Evolutionary conservation across 305 asterid genomes (phyloP), one percentile per base, ranked within the genome.

Genomic region (Fraxinus paxiana): DNA sequence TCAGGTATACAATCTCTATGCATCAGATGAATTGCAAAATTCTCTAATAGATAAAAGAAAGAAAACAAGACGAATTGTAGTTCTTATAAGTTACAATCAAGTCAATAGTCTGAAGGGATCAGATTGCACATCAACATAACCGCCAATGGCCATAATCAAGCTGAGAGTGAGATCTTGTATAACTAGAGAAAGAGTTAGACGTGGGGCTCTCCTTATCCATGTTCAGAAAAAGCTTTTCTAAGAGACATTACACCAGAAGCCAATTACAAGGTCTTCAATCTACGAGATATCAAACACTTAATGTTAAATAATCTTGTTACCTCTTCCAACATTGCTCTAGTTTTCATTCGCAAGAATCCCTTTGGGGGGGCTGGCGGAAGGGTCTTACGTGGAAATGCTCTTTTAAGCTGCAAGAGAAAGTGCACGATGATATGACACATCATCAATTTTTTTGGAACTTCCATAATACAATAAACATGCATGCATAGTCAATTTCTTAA

Each of bases 301-400:
- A 3, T 69, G 38, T 30, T 30, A 84, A 61, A 81, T 2, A 77
- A 72, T 15, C 26, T 78, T 26, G 48, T 85, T 87, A 96, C 99
- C 98, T 92, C 95, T 93, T 96, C 99, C 88, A 96, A 86, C 89
- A 96, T 87, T 77, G 91, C 89, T 87, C 92, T 91, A 79, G 97
- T 94, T 90, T 93, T 96, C 89, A 92, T 87, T 76, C 88, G 91
- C 84, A 93, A 73, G 59, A 96, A 89, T 72, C 99, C 98, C 88
- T 93, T 96, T n/a, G 99, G 96, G 54, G 99, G 99, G 81, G 98
- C 82, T 77, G 97, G 90, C 80, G 99, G 97, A 80, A 93, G 82
- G 79, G 48, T 89, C 86, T 92, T 96, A 83, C 84, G 87, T 9
- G 97, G 98, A 81, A 91, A 93, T 35, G 89, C 81, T 86, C 93